These are phyloP conservation scores for Venturia oleaginea DNA, from an alignment of 2,329 filamentous ascomycete genomes.

Conservation along the genomic window DNA sequence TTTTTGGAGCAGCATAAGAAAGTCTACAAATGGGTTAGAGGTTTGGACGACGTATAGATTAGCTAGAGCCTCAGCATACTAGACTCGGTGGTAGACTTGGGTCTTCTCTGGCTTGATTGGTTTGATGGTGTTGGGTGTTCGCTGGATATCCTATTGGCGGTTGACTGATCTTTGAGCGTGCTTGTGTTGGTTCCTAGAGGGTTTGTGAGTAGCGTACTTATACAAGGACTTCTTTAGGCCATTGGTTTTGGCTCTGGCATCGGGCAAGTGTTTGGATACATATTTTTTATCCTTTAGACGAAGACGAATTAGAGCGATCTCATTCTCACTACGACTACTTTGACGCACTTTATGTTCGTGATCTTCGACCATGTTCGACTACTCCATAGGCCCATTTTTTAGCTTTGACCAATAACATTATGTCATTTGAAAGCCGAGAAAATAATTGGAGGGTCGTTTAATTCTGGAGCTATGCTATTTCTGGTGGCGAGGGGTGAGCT, in stretches of 20 bases:
- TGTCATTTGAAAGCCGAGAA: neutral
- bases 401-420: neutral
- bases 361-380: neutral
- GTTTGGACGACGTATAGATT: neutral
- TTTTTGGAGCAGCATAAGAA: slow-evolving; percentile 83
- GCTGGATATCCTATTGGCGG: neutral
- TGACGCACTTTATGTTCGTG: neutral
- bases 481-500: no score
- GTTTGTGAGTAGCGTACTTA: neutral
- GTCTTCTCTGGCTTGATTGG: neutral
- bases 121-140: neutral
- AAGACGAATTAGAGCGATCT: neutral
- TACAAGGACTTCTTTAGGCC: neutral
- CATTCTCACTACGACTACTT: neutral
- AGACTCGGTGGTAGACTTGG: neutral
- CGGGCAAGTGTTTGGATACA: neutral
- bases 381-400: neutral
- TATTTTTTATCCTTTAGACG: neutral
- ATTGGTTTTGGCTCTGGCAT: neutral
- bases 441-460: neutral
- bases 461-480: no score
- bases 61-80: neutral
- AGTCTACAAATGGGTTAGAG: slow-evolving; percentile 46
- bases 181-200: neutral
- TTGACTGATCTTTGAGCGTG: neutral